Evolutionary conservation across 176 grass and related monocot genomes (phyloP).

Genomic region (Areca catechu): DNA sequence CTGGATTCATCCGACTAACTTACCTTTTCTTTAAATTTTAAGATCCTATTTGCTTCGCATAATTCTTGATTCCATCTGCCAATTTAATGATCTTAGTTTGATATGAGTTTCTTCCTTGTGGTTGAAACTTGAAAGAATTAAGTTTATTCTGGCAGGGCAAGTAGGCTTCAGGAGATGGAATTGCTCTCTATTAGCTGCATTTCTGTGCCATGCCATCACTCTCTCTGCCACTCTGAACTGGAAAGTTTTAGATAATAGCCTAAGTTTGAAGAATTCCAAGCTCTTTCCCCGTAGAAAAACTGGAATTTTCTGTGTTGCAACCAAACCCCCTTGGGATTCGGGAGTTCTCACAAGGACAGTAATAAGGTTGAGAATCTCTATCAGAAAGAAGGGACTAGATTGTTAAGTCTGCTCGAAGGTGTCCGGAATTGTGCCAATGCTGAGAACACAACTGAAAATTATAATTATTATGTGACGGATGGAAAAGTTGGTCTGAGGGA

Average conservation of each 20-base stretch:
- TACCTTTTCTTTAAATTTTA: too few species aligned
- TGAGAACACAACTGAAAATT: constrained; percentile 9
- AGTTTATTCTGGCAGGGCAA: too few species aligned
- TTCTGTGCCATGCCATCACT: constrained; percentile 44
- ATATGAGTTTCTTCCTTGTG: too few species aligned
- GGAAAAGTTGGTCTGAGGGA: constrained; percentile 31
- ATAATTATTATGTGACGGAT: constrained; percentile 28
- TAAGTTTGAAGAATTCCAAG: constrained; percentile 17
- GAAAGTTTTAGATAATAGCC: constrained; percentile 22
- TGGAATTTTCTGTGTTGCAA: constrained; percentile 24
- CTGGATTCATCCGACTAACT: too few species aligned
- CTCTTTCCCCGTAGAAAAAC: constrained; percentile 22
- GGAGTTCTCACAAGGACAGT: background rate
- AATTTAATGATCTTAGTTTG: too few species aligned
- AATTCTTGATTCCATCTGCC: too few species aligned
- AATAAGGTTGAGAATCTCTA: background rate
- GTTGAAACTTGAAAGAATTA: too few species aligned
- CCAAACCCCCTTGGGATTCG: constrained; percentile 6
- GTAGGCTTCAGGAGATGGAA: constrained; percentile 28
- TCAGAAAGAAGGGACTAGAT: constrained; percentile 6
- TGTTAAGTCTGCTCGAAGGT: constrained; percentile 3
- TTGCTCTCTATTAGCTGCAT: constrained; percentile 49
- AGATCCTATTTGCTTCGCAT: too few species aligned
- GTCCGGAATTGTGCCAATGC: constrained; percentile 14
- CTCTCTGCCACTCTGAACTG: constrained; percentile 26